Conservation (phyloP, 371 early-diverging fungal genomes). For the Coemansia sp. region DNA sequence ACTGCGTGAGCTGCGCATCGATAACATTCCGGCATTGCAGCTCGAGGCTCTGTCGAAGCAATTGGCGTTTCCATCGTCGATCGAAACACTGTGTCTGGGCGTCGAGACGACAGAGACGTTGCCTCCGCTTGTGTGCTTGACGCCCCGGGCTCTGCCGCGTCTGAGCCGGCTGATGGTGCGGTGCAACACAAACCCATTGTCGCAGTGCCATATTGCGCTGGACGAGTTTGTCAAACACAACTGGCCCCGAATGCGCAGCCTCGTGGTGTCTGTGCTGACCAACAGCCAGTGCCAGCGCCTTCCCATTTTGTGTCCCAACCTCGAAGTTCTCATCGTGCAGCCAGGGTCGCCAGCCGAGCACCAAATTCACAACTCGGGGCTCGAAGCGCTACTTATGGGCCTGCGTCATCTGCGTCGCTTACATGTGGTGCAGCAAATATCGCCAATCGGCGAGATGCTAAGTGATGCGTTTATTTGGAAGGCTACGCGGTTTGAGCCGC, state of each 20-base stretch:
- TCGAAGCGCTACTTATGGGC: conserved; percentile 41
- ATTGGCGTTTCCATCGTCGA: conserved; percentile 42
- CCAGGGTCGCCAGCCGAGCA: conserved; percentile 48
- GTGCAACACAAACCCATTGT: conserved; percentile 41
- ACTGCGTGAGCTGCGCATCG: conserved; percentile 46
- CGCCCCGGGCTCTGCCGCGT: conserved; percentile 43
- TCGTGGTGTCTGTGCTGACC: conserved; percentile 43
- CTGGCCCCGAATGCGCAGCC: conserved; percentile 47
- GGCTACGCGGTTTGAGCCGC: conserved; percentile 44
- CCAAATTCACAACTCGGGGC: conserved; percentile 49
- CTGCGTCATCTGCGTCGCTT: conserved; percentile 38
- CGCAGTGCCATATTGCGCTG: conserved; percentile 39
- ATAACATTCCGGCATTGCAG: conserved; percentile 38
- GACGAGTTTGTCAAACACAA: conserved; percentile 43
- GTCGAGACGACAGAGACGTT: conserved; percentile 43
- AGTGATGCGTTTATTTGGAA: conserved; percentile 48
- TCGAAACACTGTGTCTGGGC: conserved; percentile 47
- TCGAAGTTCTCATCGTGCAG: conserved; percentile 48
- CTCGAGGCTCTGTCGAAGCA: conserved; percentile 43
- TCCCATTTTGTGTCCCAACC: conserved; percentile 31
- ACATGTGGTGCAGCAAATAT: conserved; percentile 47
- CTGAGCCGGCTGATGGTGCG: conserved; percentile 47
- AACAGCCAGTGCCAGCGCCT: conserved; percentile 41
- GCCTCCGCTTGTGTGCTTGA: conserved; percentile 43
- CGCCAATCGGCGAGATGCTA: conserved; percentile 50